phyloP scores from a whole-genome alignment of 2,329 filamentous ascomycete genomes.

The Malbranchea cinnamomea region DNA sequence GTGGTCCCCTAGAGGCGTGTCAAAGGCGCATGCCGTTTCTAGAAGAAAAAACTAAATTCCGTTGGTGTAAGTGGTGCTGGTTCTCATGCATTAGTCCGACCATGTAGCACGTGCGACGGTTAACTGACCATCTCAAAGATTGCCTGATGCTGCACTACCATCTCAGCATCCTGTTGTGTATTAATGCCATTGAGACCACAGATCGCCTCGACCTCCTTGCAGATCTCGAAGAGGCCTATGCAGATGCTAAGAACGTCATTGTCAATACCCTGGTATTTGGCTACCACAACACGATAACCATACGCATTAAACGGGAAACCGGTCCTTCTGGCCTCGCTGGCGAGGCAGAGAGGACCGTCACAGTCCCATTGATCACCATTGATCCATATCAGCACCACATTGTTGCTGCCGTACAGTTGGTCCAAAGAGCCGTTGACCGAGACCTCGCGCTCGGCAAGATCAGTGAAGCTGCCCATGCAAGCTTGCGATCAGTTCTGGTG shows the following conservation, averaged over 20 bases:
- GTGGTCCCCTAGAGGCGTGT: constrained; percentile 14
- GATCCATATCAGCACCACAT: constrained; percentile 20
- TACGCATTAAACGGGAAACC: constrained; percentile 7
- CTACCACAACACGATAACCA: constrained; percentile 14
- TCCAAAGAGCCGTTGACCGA: constrained; percentile 16
- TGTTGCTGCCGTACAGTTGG: constrained; percentile 16
- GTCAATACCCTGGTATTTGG: constrained; percentile 17
- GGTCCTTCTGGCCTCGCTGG: neutral
- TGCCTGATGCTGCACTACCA: constrained; percentile 18
- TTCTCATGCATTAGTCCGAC: neutral
- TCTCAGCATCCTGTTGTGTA: constrained; percentile 16
- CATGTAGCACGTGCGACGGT: no score
- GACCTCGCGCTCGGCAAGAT: constrained; percentile 14
- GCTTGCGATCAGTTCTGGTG: constrained; percentile 14
- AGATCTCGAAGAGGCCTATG: constrained; percentile 11
- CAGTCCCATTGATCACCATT: constrained; percentile 16
- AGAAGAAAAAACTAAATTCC: constrained; percentile 16
- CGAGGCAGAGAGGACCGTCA: constrained; percentile 4
- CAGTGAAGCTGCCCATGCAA: constrained; percentile 12
- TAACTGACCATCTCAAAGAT: constrained; percentile 7
- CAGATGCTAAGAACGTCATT: constrained; percentile 15
- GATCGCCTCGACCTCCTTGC: constrained; percentile 15
- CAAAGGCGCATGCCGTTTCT: constrained; percentile 18
- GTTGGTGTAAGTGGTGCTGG: constrained; percentile 16
- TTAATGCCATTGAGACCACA: constrained; percentile 16